These are phyloP conservation scores for Leptographium flavum DNA, from an alignment of 2,329 filamentous ascomycete genomes.

Conservation along the genomic window DNA sequence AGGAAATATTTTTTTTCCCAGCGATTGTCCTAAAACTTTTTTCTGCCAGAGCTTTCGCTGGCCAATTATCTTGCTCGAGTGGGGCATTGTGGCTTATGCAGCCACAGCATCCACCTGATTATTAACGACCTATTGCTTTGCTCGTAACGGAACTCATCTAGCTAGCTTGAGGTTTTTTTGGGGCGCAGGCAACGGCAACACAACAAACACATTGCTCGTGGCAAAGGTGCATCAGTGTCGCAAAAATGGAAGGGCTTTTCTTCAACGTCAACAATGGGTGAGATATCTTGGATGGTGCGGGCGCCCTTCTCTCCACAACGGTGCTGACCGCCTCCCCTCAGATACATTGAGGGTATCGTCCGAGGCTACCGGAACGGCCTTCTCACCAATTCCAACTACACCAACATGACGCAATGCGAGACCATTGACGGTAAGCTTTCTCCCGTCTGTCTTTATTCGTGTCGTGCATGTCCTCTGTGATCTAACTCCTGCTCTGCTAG, in stretches of 20 bases:
- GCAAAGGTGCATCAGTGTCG: slow-evolving; percentile 2
- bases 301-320: not conserved
- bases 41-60: slow-evolving; percentile 11
- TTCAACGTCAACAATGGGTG: slow-evolving; percentile 93
- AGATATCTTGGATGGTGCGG: slow-evolving; percentile 13
- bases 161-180: slow-evolving; percentile 1
- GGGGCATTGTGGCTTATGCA: not conserved
- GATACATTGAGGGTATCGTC: slow-evolving; percentile 94
- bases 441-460: not conserved
- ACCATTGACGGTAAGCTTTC: slow-evolving; percentile 68
- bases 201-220: slow-evolving; percentile 7
- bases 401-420: slow-evolving; percentile 94
- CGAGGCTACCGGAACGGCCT: slow-evolving; percentile 92
- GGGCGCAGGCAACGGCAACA: not conserved
- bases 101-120: not conserved
- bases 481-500: slow-evolving; percentile 28
- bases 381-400: slow-evolving; percentile 80
- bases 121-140: not conserved
- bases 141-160: too few species aligned
- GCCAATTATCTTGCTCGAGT: slow-evolving; percentile 2
- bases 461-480: not conserved
- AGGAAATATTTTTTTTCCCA: slow-evolving; percentile 11
- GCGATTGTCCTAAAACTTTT: slow-evolving; percentile 11
- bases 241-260: slow-evolving; percentile 74
- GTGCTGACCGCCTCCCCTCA: slow-evolving; percentile 20